phyloP scores from a whole-genome alignment of 176 grass and related monocot genomes.

The Leersia perrieri region DNA sequence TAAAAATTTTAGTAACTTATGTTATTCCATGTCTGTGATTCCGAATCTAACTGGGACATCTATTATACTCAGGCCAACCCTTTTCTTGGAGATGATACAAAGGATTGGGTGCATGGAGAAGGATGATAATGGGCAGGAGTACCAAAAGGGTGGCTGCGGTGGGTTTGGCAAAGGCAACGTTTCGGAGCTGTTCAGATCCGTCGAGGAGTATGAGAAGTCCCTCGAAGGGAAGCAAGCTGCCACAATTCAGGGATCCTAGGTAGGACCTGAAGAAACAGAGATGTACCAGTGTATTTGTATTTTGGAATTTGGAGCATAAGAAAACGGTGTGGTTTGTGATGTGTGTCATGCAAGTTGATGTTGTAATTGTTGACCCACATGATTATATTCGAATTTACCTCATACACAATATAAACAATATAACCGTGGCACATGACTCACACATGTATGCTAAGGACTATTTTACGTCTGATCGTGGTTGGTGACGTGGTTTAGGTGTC shows the following conservation, averaged over 20 bases:
- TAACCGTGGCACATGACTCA: no score
- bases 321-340: not conserved
- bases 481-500: no score
- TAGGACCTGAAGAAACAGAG: not conserved
- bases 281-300: slow-evolving; percentile 21
- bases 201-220: slow-evolving; percentile 84
- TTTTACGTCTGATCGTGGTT: no score
- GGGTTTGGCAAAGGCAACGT: slow-evolving; percentile 95
- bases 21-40: not conserved
- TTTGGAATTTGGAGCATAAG: slow-evolving; percentile 16
- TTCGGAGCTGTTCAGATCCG: slow-evolving; percentile 80
- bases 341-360: not conserved
- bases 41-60: slow-evolving; percentile 18
- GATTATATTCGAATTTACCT: no score
- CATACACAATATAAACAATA: no score
- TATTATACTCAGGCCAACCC: slow-evolving; percentile 58
- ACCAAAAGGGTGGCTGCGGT: slow-evolving; percentile 75
- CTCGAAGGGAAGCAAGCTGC: slow-evolving; percentile 65
- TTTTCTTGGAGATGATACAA: slow-evolving; percentile 92
- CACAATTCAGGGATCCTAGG: slow-evolving; percentile 33
- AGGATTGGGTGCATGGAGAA: slow-evolving; percentile 86
- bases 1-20: not conserved
- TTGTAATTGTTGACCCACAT: not conserved
- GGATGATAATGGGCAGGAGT: slow-evolving; percentile 61
- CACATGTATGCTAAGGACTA: no score